A percentile compares a stretch with the other conserved stretches of the same genome.
phyloP scores from a whole-genome alignment of 2,329 filamentous ascomycete genomes.

The Exophiala oligosperma region DNA sequence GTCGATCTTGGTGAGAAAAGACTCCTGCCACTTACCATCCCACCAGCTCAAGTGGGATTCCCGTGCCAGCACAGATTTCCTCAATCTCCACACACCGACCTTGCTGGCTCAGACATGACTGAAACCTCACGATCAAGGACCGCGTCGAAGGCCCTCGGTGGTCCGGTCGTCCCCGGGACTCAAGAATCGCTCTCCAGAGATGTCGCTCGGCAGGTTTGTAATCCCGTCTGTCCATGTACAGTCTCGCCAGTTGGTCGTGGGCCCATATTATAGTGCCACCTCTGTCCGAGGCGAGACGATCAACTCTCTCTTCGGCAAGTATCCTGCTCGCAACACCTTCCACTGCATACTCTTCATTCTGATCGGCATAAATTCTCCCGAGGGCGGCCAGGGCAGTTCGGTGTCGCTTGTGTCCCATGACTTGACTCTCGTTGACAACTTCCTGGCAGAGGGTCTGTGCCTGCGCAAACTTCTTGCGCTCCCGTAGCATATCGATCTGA shows the following conservation, averaged over 20 bases:
- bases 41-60: neutral
- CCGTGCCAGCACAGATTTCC: neutral
- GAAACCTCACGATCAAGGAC: slow-evolving; percentile 8
- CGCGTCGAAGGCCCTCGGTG: slow-evolving; percentile 20
- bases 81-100: slow-evolving; percentile 4
- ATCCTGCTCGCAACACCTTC: slow-evolving; percentile 19
- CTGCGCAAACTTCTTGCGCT: slow-evolving; percentile 13
- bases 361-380: slow-evolving; percentile 17
- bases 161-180: slow-evolving; percentile 7
- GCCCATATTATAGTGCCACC: slow-evolving; percentile 19
- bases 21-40: neutral
- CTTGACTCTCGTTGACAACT: slow-evolving; percentile 17
- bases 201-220: slow-evolving; percentile 13
- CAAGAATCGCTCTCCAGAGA: slow-evolving; percentile 12
- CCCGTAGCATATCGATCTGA: slow-evolving; percentile 20
- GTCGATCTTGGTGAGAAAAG: too few species aligned
- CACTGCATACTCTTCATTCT: slow-evolving; percentile 16
- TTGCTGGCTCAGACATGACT: slow-evolving; percentile 14
- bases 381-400: slow-evolving; percentile 19
- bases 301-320: slow-evolving; percentile 12
- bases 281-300: slow-evolving; percentile 8
- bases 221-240: slow-evolving; percentile 13
- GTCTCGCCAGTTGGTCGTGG: slow-evolving; percentile 19
- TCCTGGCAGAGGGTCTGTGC: slow-evolving; percentile 14
- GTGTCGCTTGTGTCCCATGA: slow-evolving; percentile 17